Base-by-base conservation (phyloP, 176 grass and related monocot species). In the Ensete ventricosum region DNA sequence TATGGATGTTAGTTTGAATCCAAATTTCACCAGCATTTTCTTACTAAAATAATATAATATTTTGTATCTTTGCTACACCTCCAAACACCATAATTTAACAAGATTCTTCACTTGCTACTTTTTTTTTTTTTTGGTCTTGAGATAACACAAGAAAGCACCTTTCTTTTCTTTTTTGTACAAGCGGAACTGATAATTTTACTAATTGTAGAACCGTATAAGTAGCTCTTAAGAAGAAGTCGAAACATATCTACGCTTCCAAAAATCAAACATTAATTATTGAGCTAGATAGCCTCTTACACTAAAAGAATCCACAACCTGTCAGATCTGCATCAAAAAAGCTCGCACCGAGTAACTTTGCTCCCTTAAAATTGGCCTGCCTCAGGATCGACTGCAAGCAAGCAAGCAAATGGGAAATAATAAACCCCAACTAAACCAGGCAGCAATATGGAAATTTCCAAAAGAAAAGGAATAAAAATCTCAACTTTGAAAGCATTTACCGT, bases 291-390 rank as follows among this genome's bases (percentile, higher is more conserved):
- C 23, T 50, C 16, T 12, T 19, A 70, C 34, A n/a, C 25, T 50
- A 59, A 64, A n/a, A 11, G 2, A 55, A 19, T 34, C 76, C 1
- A 9, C 71, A 34, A 92, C 93, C 90, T 88, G 93, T 96, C 1
- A 96, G 79, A 79, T 96, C 89, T 1, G 93, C 89, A 20, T 96
- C 89, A 14, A 96, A 96, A 85, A 96, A 96, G 64, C 93, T 92
- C 0, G 93, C 89, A 21, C 89, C 89, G 1, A 96, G 82, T 68
- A 92, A 78, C 43, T 89, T 96, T 3, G 89, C 78, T 10, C 87
- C 93, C 83, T 88, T 92, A 81, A 96, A 96, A 82, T 88, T 96
- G 9, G 85, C 87, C 60, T 92, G 93, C 75, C 93, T 83, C 78
- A 92, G 76, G 67, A 92, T 90, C 3, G 87, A 90, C 93, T 96